A percentile compares a stretch with the other conserved stretches of the same genome.
These are phyloP conservation scores for Tolypocladium tropicale DNA, from an alignment of 2,329 filamentous ascomycete genomes.

Conservation along the genomic window DNA sequence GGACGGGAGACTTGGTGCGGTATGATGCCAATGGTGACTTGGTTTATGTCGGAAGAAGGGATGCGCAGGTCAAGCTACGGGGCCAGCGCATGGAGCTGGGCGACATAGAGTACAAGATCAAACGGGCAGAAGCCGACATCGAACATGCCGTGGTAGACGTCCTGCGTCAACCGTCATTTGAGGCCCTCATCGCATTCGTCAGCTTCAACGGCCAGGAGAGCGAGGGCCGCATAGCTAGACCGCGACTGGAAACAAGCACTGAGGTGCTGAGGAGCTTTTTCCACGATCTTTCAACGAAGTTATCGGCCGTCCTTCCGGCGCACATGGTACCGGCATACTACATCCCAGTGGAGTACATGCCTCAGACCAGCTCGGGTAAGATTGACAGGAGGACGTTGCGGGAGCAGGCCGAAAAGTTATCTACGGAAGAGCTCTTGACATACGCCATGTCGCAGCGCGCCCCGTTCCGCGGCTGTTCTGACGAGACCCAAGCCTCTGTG, in stretches of 20 bases:
- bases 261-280: background rate
- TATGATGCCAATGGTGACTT: background rate
- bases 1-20: slow-evolving; percentile 7
- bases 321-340: slow-evolving; percentile 8
- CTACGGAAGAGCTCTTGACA: background rate
- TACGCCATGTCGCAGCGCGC: background rate
- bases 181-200: slow-evolving; percentile 4
- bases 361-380: slow-evolving; percentile 3
- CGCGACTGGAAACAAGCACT: background rate
- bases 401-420: background rate
- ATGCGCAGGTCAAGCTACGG: slow-evolving; percentile 8
- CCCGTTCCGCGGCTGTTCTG: background rate
- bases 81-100: slow-evolving; percentile 12
- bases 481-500: background rate
- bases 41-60: background rate
- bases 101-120: slow-evolving; percentile 10
- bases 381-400: background rate
- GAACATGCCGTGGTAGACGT: slow-evolving; percentile 5
- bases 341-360: slow-evolving; percentile 5
- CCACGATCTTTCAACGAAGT: background rate
- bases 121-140: background rate
- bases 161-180: background rate
- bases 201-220: slow-evolving; percentile 3
- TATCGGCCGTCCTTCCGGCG: background rate
- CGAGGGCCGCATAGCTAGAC: background rate